phyloP scores from a whole-genome alignment of 192 early-diverging fungal genomes.

The Coemansia sp. region DNA sequence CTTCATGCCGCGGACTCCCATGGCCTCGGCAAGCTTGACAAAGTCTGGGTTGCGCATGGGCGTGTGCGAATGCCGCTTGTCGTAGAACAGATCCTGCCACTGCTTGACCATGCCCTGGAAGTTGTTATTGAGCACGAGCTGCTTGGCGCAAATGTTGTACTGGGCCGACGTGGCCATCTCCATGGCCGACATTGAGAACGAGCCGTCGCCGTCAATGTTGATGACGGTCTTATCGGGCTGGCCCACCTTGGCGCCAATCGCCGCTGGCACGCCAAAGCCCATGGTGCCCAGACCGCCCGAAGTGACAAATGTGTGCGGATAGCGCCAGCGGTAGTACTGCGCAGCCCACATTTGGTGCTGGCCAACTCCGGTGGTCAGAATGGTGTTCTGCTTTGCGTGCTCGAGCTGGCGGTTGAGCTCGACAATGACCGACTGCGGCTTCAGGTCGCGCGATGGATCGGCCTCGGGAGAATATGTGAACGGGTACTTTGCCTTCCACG shows the following conservation, averaged over 20 bases:
- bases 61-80: slow-evolving; percentile 93
- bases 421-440: slow-evolving; percentile 93
- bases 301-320: slow-evolving; percentile 85
- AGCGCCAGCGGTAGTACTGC: slow-evolving; percentile 90
- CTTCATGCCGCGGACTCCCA: slow-evolving; percentile 88
- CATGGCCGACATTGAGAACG: slow-evolving; percentile 98
- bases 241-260: slow-evolving; percentile 97
- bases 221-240: slow-evolving; percentile 92
- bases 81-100: slow-evolving; percentile 96
- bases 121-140: slow-evolving; percentile 94
- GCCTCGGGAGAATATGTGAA: slow-evolving; percentile 74
- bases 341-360: slow-evolving; percentile 99
- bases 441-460: slow-evolving; percentile 64
- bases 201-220: slow-evolving; percentile 98
- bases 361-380: slow-evolving; percentile 95
- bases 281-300: slow-evolving; percentile 99
- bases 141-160: slow-evolving; percentile 96
- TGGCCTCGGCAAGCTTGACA: slow-evolving; percentile 93
- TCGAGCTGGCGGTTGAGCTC: slow-evolving; percentile 84
- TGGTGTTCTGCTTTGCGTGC: slow-evolving; percentile 85
- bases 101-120: slow-evolving; percentile 99
- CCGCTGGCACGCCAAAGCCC: slow-evolving; percentile 95
- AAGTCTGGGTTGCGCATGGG: slow-evolving; percentile 97
- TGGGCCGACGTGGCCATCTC: slow-evolving; percentile 97
- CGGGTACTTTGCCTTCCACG: slow-evolving; percentile 93